A percentile compares a stretch with the other conserved stretches of the same genome.
Evolutionary conservation across 495 filamentous ascomycete species (phyloP).

Genomic region (Aspergillus funiculosus): DNA sequence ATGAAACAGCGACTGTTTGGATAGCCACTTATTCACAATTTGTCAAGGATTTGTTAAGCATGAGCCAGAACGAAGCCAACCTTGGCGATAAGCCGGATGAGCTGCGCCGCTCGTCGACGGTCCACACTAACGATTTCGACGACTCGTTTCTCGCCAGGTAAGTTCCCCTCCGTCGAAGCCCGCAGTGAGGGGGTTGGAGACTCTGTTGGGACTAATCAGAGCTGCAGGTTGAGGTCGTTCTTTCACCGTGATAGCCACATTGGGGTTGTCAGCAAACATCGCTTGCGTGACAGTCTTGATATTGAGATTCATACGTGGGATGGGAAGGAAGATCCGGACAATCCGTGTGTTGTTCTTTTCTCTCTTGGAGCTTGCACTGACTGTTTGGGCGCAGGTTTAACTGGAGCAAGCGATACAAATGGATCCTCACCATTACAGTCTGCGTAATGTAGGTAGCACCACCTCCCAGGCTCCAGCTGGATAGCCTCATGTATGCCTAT

Average conservation of each 20-base stretch:
- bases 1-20: too few relatives aligned
- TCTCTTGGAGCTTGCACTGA: neutral
- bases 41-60: neutral
- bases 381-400: conserved; percentile 20
- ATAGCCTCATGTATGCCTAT: neutral
- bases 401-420: conserved; percentile 29
- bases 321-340: conserved; percentile 15
- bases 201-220: neutral
- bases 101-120: conserved; percentile 15
- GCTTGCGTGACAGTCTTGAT: conserved; percentile 14
- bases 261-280: conserved; percentile 22
- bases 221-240: conserved; percentile 18
- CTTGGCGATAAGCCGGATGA: neutral
- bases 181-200: neutral
- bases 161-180: neutral
- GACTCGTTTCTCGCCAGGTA: conserved; percentile 23
- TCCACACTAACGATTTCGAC: conserved; percentile 23
- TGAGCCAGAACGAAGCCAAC: neutral
- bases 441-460: conserved; percentile 33
- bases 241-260: conserved; percentile 22
- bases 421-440: conserved; percentile 36
- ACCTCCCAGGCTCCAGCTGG: neutral
- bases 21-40: too few relatives aligned
- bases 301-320: conserved; percentile 17
- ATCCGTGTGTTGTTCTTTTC: conserved; percentile 9